Conservation (phyloP, 352 stramenopile genomes). For the Globisporangium heterothallicum region DNA sequence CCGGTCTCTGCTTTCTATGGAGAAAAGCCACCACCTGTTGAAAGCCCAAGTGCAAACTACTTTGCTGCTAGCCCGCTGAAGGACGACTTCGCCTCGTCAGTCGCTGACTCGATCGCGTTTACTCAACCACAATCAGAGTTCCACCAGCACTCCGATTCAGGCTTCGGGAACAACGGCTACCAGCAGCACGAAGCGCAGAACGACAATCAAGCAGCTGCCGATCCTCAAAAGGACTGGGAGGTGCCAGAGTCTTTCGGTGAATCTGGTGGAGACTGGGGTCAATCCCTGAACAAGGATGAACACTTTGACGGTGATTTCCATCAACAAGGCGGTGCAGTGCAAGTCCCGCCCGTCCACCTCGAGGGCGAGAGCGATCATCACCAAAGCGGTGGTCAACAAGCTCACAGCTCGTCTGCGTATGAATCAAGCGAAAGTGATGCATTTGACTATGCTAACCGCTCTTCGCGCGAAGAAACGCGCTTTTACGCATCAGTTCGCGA, state of each 20-base stretch:
- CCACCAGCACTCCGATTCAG: neutral
- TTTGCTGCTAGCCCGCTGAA: constrained; percentile 9
- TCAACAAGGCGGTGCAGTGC: constrained; percentile 5
- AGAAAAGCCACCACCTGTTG: neutral
- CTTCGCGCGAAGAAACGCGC: constrained; percentile 12
- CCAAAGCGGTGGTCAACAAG: neutral
- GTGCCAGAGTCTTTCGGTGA: neutral
- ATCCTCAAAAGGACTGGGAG: constrained; percentile 7
- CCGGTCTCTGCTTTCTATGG: neutral
- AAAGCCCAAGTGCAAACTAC: neutral
- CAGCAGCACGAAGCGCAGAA: neutral
- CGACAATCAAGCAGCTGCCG: neutral
- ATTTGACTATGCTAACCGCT: constrained; percentile 10
- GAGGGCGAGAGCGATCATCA: constrained; percentile 1
- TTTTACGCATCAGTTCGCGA: constrained; percentile 15
- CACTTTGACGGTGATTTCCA: constrained; percentile 3
- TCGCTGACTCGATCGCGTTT: neutral
- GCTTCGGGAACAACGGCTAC: constrained; percentile 5
- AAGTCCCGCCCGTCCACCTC: constrained; percentile 1
- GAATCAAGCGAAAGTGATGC: neutral
- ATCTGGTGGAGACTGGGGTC: neutral
- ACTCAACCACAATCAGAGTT: constrained; percentile 2
- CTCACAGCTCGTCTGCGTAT: neutral
- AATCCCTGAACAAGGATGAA: constrained; percentile 5
- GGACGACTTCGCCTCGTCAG: neutral